Base-by-base conservation (phyloP, 345 rosid genomes). In the Gossypium ekmanianum region DNA sequence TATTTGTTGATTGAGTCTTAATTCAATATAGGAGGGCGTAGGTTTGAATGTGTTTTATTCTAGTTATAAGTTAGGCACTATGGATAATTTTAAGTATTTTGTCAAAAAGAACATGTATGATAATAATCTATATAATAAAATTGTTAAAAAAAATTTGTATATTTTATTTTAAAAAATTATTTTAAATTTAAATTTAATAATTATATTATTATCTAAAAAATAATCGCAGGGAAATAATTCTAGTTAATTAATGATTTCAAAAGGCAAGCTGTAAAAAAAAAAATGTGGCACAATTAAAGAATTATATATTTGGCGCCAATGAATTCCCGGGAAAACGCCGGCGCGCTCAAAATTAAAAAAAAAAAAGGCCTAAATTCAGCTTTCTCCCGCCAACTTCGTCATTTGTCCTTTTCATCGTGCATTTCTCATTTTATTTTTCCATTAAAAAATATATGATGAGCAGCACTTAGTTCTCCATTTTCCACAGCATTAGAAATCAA, bases 1-100 rank as follows among this genome's bases (percentile, higher is more conserved):
- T 34, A 5, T 34, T 1, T 34, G 7, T 1, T 5, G 41, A 34
- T 34, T 34, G 1, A 5, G 0, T 34, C 1, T 34, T 34, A 34
- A 7, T 34, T 34, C 2, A 1, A 24, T 24, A 24, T 24, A 1
- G 26, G 26, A 24, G 26, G 41, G 1, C 1, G 1, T 34, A 7
- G 0, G 7, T 34, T 34, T 1, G 41, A 34, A 34, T 5, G 4
- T 34, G 41, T 0, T 34, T 4, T 34, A 5, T 34, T 1, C 1
- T 34, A 34, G 1, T 34, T 34, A 34, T 34, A 1, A 1, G 24
- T 24, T 24, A 20, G 22, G 7, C 6, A 5, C 0, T 34, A 34
- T 34, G 0, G 7, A 34, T 34, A 34, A 1, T 5, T 34, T 0
- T 34, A 34, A 0, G 7, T 1, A 34, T 34, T 34, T 0, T 34